Evolutionary conservation across 768 basidiomycete species (phyloP), one percentile per base, ranked within the genome.

Genomic region (Sutorius australiensis): DNA sequence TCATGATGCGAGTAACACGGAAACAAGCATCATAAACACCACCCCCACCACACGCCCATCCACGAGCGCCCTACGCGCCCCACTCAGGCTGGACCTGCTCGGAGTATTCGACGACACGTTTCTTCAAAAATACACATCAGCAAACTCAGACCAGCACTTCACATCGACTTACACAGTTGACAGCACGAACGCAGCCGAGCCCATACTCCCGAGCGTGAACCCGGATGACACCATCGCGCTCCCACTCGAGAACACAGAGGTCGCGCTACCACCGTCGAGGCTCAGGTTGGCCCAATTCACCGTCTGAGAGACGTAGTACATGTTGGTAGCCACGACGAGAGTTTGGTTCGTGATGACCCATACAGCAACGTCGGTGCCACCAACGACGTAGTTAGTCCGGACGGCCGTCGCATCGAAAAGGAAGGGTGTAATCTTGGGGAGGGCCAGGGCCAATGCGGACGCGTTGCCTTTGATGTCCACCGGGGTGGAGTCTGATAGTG

Each of bases 381-480:
- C 51, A 2, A 70, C 47, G 2, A 75, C 73, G 30, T 73, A 63
- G 48, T 78, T 79, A 1, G 63, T 65, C 63, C 77, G 75, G 2
- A 65, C 62, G 6, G 76, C 73, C 2, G 63, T 46, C 5, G 78
- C 72, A 48, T 65, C 73, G 54, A 79, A 69, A 42, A 83, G 73
- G 67, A 77, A 82, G 2, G 75, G 68, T 0, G 70, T 75, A 65
- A 83, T 77, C 17, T 65, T 70, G 13, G 73, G 72, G 19, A 81
- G 64, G 2, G 79, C 61, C 3, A 68, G 68, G 1, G 80, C 81
- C 13, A 83, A 66, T 1, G 63, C 55, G 7, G 82, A 82, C 3
- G 80, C 78, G 14, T 76, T 78, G 12, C 73, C 66, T 62, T 83
- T 80, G 69, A 84, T 78, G 46, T 81, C 79, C 8, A 66, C 53